Conservation (phyloP, 192 early-diverging fungal species). For the Chytriomyces hyalinus region DNA sequence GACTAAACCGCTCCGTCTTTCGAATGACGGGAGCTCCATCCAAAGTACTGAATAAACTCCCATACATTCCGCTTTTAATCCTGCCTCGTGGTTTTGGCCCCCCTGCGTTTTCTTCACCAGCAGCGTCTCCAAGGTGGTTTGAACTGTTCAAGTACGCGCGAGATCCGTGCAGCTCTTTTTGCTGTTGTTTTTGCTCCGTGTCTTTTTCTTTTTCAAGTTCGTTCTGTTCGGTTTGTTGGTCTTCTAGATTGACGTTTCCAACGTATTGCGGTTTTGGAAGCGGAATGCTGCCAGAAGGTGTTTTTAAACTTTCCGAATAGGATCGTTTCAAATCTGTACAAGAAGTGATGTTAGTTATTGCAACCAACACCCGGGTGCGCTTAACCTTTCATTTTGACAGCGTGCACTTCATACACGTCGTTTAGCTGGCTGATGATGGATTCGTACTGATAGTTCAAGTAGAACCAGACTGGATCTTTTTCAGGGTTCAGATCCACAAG, state of each 20-base stretch:
- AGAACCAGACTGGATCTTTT: conserved; percentile 87
- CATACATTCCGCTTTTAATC: conserved; percentile 3
- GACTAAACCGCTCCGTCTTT: conserved; percentile 9
- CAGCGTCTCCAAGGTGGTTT: background rate
- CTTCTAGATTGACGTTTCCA: background rate
- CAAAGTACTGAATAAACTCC: conserved; percentile 12
- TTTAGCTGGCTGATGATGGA: conserved; percentile 83
- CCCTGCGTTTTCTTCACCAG: background rate
- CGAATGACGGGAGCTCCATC: conserved; percentile 18
- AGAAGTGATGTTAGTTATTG: background rate
- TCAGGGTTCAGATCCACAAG: conserved; percentile 77
- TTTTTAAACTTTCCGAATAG: background rate
- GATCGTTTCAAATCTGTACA: background rate
- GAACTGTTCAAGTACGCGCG: background rate
- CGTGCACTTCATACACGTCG: conserved; percentile 64
- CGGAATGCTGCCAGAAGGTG: conserved; percentile 1
- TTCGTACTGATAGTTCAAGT: conserved; percentile 84
- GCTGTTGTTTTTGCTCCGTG: background rate
- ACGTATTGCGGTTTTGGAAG: conserved; percentile 27
- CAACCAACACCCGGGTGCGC: background rate
- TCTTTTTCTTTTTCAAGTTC: background rate
- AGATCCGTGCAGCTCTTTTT: background rate
- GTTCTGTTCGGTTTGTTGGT: background rate
- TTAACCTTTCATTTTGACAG: conserved; percentile 38
- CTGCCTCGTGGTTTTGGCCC: background rate